A percentile compares a stretch with the other conserved stretches of the same genome.
phyloP scores from a whole-genome alignment of 1,139 yeast genomes.

The Zygosaccharomyces sapae region DNA sequence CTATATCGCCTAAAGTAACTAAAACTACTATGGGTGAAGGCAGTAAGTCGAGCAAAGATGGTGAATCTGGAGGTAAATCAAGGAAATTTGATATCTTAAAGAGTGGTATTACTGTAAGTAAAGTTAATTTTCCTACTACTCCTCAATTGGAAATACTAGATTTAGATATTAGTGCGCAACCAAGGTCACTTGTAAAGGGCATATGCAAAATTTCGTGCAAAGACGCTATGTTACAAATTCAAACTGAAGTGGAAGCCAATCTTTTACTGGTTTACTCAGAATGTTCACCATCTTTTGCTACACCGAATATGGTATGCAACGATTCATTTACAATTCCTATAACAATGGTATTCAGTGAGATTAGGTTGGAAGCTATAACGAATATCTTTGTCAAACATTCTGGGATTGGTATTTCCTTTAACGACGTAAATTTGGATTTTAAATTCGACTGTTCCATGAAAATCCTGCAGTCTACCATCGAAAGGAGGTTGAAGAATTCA shows the following conservation, averaged over 20 bases:
- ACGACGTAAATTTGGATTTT: constrained; percentile 36
- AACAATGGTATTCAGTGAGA: constrained; percentile 34
- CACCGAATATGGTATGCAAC: constrained; percentile 34
- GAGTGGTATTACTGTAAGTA: constrained; percentile 31
- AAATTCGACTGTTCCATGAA: constrained; percentile 37
- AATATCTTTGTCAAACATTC: constrained; percentile 34
- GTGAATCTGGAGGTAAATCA: constrained; percentile 13
- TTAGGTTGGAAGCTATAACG: constrained; percentile 35
- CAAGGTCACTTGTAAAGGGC: constrained; percentile 33
- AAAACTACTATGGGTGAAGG: constrained; percentile 8
- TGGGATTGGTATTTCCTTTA: constrained; percentile 37
- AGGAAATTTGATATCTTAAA: constrained; percentile 30
- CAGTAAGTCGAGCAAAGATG: constrained; percentile 6
- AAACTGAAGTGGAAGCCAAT: constrained; percentile 36
- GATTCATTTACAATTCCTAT: constrained; percentile 37
- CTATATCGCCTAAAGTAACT: constrained; percentile 3
- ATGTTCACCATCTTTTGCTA: constrained; percentile 31
- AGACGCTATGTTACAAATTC: constrained; percentile 33
- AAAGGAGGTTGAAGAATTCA: constrained; percentile 34
- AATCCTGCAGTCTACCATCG: constrained; percentile 35
- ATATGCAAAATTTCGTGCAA: constrained; percentile 33
- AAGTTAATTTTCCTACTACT: constrained; percentile 31
- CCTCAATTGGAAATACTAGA: constrained; percentile 36
- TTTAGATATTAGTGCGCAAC: constrained; percentile 32
- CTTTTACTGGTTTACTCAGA: constrained; percentile 29